Conservation (phyloP, 768 basidiomycete genomes). For the Botryobasidium botryosum region DNA sequence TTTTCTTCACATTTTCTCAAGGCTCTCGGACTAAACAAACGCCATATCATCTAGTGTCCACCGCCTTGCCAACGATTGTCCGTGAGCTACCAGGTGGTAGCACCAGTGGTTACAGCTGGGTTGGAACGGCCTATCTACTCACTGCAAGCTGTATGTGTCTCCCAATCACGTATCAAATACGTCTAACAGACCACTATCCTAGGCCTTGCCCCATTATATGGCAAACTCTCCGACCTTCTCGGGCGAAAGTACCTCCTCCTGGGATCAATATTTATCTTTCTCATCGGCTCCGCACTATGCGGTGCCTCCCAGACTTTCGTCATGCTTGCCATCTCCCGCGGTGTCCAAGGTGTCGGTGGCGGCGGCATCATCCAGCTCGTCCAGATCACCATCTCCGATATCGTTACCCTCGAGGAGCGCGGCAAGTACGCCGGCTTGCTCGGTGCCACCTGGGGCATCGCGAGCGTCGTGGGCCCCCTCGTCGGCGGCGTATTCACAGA, state of each 20-base stretch:
- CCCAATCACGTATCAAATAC: too few species aligned
- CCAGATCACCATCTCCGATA: slow-evolving; percentile 66
- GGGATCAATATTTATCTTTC: slow-evolving; percentile 43
- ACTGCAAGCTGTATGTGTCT: slow-evolving; percentile 26
- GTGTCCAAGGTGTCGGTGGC: slow-evolving; percentile 71
- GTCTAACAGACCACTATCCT: too few species aligned
- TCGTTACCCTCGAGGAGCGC: slow-evolving; percentile 63
- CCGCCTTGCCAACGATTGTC: slow-evolving; percentile 62
- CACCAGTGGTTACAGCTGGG: slow-evolving; percentile 51
- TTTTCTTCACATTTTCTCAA: slow-evolving; percentile 18
- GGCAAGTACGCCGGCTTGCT: slow-evolving; percentile 25
- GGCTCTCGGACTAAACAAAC: background rate
- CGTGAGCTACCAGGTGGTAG: slow-evolving; percentile 34
- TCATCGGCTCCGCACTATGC: slow-evolving; percentile 66
- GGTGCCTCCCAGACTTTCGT: slow-evolving; percentile 65
- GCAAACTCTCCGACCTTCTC: slow-evolving; percentile 39
- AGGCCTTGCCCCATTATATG: slow-evolving; percentile 53
- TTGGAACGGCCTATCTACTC: slow-evolving; percentile 53
- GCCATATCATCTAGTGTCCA: slow-evolving; percentile 28
- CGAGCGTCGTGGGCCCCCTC: slow-evolving; percentile 56
- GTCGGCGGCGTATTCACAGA: slow-evolving; percentile 70
- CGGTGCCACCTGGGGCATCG: slow-evolving; percentile 19
- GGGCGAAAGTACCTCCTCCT: slow-evolving; percentile 61
- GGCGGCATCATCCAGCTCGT: slow-evolving; percentile 62
- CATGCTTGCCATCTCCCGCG: slow-evolving; percentile 62